Conservation (phyloP, 495 filamentous ascomycete genomes). For the Aspergillus mulundensis region DNA sequence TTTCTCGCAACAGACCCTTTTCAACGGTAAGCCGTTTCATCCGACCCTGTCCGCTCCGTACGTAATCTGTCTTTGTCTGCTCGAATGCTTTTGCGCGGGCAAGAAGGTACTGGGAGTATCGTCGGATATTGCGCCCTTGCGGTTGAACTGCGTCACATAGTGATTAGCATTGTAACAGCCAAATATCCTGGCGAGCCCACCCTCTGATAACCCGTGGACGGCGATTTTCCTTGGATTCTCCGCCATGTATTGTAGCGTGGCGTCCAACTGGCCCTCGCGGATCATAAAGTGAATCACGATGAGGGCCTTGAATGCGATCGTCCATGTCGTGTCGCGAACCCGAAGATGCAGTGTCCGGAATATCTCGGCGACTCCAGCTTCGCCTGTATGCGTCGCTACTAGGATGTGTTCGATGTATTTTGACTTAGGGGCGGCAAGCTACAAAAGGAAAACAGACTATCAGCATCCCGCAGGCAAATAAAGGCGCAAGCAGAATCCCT, state of each 20-base stretch:
- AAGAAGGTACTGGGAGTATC: constrained; percentile 84
- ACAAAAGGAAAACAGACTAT: constrained; percentile 12
- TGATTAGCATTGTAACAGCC: constrained; percentile 11
- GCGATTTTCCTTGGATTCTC: constrained; percentile 80
- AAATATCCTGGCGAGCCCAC: constrained; percentile 47
- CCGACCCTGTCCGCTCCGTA: constrained; percentile 73
- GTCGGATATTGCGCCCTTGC: constrained; percentile 89
- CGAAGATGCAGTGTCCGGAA: constrained; percentile 86
- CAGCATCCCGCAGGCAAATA: constrained; percentile 7
- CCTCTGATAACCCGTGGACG: constrained; percentile 87
- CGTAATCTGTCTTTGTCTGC: constrained; percentile 84
- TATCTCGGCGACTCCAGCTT: constrained; percentile 92
- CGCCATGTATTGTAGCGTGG: constrained; percentile 79
- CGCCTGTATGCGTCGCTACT: constrained; percentile 89
- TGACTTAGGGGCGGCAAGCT: constrained; percentile 95
- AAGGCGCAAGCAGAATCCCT: not conserved
- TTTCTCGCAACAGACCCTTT: constrained; percentile 89
- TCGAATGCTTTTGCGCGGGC: constrained; percentile 77
- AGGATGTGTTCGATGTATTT: constrained; percentile 99
- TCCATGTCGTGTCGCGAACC: constrained; percentile 95
- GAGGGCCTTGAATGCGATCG: constrained; percentile 89
- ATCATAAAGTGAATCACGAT: constrained; percentile 98
- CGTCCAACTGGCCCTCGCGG: constrained; percentile 85
- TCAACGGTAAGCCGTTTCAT: constrained; percentile 85
- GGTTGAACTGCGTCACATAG: constrained; percentile 61